Percentiles rank a stretch among this genome's conserved stretches.
Conservation (phyloP, 1,284 basidiomycete genomes). For the Phellopilus nigrolimitatus region DNA sequence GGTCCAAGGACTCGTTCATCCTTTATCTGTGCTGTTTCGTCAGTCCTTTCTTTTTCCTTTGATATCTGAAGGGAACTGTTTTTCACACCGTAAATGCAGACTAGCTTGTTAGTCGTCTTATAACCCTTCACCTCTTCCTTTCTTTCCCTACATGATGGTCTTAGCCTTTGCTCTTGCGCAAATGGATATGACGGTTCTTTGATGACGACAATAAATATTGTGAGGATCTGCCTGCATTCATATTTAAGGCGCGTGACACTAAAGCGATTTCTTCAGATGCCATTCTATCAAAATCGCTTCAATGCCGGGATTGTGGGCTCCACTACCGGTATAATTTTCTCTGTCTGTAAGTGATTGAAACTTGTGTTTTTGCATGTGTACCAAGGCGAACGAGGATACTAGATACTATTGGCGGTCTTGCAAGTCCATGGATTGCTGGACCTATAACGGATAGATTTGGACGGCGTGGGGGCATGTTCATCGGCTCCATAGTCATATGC, state of each 20-base stretch:
- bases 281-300: slow-evolving; percentile 26
- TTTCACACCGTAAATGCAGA: neutral
- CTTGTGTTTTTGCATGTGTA: neutral
- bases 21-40: slow-evolving; percentile 29
- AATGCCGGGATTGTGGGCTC: slow-evolving; percentile 26
- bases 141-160: neutral
- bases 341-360: slow-evolving; percentile 18
- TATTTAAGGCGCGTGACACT: neutral
- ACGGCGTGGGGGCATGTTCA: slow-evolving; percentile 48
- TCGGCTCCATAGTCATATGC: slow-evolving; percentile 40
- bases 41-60: neutral
- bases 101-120: slow-evolving; percentile 11
- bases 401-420: slow-evolving; percentile 21
- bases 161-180: slow-evolving; percentile 27
- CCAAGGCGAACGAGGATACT: neutral
- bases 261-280: slow-evolving; percentile 15
- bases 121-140: neutral
- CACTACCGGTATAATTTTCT: slow-evolving; percentile 23
- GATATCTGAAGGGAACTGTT: neutral
- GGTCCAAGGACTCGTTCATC: slow-evolving; percentile 26
- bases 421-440: slow-evolving; percentile 26
- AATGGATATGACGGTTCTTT: slow-evolving; percentile 28
- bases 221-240: slow-evolving; percentile 16
- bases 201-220: slow-evolving; percentile 29
- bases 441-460: slow-evolving; percentile 38